These are phyloP conservation scores for Eimeria falciformis DNA, from an alignment of 169 alveolate species.

Conservation along the genomic window DNA sequence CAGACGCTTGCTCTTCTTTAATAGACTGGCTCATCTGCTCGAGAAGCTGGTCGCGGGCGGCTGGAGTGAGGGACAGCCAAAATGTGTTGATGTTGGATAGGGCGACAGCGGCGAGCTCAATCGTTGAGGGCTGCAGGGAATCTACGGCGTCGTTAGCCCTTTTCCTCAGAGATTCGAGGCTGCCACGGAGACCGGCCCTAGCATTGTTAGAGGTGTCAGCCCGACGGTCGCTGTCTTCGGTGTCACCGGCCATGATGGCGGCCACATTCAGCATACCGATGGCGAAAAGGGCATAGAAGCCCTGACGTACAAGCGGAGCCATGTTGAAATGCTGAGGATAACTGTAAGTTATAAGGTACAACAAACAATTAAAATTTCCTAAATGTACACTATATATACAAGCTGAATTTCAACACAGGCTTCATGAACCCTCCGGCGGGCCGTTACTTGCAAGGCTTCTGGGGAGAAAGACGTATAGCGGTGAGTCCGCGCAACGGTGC, in stretches of 20 bases:
- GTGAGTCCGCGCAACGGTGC: too few relatives aligned
- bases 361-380: background rate
- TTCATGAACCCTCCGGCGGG: too few relatives aligned
- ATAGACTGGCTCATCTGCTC: background rate
- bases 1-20: background rate
- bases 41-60: slow-evolving; percentile 32
- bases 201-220: background rate
- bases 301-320: background rate
- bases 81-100: slow-evolving; percentile 33
- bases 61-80: slow-evolving; percentile 51
- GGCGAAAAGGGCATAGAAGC: slow-evolving; percentile 42
- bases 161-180: background rate
- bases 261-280: too few relatives aligned
- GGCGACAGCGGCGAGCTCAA: slow-evolving; percentile 61
- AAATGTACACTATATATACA: background rate
- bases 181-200: background rate
- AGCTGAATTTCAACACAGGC: too few relatives aligned
- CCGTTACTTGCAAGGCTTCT: too few relatives aligned
- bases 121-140: slow-evolving; percentile 5
- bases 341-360: background rate
- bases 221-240: too few relatives aligned
- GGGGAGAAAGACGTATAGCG: too few relatives aligned
- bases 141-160: background rate
- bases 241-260: too few relatives aligned
- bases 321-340: background rate